These are phyloP conservation scores for Cerioporus squamosus DNA, from an alignment of 1,284 basidiomycete species.

Conservation along the genomic window DNA sequence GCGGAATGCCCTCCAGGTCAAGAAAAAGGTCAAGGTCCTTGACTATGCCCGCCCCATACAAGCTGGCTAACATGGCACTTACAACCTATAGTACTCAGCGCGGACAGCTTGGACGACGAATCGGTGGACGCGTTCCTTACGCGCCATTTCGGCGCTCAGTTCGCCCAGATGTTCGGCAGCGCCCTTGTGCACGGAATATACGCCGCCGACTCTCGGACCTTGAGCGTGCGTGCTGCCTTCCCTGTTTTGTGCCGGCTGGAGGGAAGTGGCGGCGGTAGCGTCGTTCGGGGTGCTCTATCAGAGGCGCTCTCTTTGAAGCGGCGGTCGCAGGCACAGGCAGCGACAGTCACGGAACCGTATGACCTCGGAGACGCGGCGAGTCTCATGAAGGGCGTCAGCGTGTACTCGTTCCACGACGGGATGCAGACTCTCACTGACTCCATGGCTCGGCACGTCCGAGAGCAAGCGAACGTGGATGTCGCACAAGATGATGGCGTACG, in stretches of 20 bases:
- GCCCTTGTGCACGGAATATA: conserved; percentile 94
- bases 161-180: conserved; percentile 80
- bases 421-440: conserved; percentile 70
- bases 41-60: no score
- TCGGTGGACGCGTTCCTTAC: conserved; percentile 81
- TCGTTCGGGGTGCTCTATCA: conserved; percentile 66
- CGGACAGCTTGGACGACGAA: conserved; percentile 62
- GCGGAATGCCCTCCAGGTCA: conserved; percentile 57
- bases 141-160: conserved; percentile 73
- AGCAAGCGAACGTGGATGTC: conserved; percentile 62
- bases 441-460: conserved; percentile 53
- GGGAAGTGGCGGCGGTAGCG: conserved; percentile 65
- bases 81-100: neutral
- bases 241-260: conserved; percentile 75
- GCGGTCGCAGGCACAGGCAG: conserved; percentile 16
- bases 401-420: conserved; percentile 84
- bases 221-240: conserved; percentile 83
- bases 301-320: conserved; percentile 25
- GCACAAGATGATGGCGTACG: conserved; percentile 47
- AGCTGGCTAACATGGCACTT: neutral
- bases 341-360: conserved; percentile 40
- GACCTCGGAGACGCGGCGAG: conserved; percentile 56
- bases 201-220: conserved; percentile 77
- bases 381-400: conserved; percentile 65
- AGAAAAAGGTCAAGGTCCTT: conserved; percentile 1